Evolutionary conservation across 2,329 filamentous ascomycete species (phyloP), one percentile per base, ranked within the genome.

Genomic region (Aspergillus calidoustus): DNA sequence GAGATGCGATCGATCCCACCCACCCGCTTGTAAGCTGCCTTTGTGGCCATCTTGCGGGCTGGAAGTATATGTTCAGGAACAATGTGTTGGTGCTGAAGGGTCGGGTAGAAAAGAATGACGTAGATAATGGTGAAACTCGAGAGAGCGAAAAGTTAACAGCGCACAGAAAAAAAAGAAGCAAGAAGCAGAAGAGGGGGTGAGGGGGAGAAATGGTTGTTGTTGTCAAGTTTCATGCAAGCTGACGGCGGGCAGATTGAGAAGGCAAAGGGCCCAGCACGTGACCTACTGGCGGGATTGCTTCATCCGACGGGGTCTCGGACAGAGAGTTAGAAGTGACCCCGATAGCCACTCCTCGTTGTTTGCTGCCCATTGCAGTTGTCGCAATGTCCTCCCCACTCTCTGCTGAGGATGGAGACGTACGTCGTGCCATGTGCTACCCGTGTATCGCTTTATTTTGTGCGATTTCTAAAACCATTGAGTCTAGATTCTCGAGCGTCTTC

Each of bases 1-100:
- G 50, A n/a, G 9, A 28, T 44, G 5, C 19, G 31, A 57, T 31
- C 22, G 8, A 22, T 76, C 86, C 69, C 4, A 28, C 34, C 15
- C 81, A 89, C 88, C 74, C 89, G 86, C 80, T 90, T 91, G 77
- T 87, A 87, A 22, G 89, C 89, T 68, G 89, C 88, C 74, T 88
- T 88, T 72, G 87, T 91, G 54, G 89, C 89, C 89, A 91, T 91
- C 66, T 71, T 73, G 60, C 15, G 15, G 11, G 34, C 7, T 28
- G 15, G 22, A 44, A 46, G 34, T 23, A 25, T 5, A 34, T 19
- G 34, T 15, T 41, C 11, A 41, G 34, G 13, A 41, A 41, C 34
- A 41, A 15, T 41, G 34, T 41, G 34, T 15, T 9, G 34, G 31
- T 19, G 15, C 8, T 38, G 15, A 38, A 8, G 31, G 31, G 31